These are phyloP conservation scores for Talaromyces sp. DNA, from an alignment of 2,329 filamentous ascomycete genomes.

Conservation along the genomic window DNA sequence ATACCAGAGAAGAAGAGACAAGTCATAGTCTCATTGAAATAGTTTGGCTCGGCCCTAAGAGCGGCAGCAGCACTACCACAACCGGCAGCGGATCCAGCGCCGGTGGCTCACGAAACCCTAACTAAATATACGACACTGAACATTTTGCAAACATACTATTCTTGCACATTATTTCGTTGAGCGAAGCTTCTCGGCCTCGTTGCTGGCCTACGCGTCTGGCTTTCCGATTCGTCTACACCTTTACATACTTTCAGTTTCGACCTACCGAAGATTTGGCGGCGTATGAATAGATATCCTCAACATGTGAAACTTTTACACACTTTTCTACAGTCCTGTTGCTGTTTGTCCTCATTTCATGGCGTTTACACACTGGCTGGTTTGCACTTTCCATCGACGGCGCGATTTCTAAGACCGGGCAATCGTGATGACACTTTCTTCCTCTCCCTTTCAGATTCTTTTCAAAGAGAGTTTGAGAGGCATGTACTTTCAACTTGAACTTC, in stretches of 20 bases:
- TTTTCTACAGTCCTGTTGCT: constrained; percentile 19
- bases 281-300: constrained; percentile 16
- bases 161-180: constrained; percentile 20
- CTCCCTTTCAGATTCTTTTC: background rate
- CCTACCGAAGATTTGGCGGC: constrained; percentile 3
- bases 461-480: background rate
- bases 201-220: background rate
- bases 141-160: constrained; percentile 16
- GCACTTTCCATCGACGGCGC: constrained; percentile 13
- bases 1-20: constrained; percentile 39
- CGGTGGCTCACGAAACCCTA: constrained; percentile 25
- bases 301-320: constrained; percentile 16
- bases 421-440: constrained; percentile 14
- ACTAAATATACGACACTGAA: constrained; percentile 16
- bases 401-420: constrained; percentile 12
- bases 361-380: constrained; percentile 18
- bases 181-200: constrained; percentile 7
- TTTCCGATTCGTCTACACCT: constrained; percentile 1
- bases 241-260: constrained; percentile 4
- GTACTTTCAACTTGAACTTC: constrained; percentile 1
- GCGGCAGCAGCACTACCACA: constrained; percentile 26
- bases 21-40: constrained; percentile 44
- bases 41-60: constrained; percentile 43
- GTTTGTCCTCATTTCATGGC: constrained; percentile 19
- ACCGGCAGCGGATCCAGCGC: constrained; percentile 34